These are phyloP conservation scores for Eutrema heterophyllum DNA, from an alignment of 345 rosid genomes.

Conservation along the genomic window DNA sequence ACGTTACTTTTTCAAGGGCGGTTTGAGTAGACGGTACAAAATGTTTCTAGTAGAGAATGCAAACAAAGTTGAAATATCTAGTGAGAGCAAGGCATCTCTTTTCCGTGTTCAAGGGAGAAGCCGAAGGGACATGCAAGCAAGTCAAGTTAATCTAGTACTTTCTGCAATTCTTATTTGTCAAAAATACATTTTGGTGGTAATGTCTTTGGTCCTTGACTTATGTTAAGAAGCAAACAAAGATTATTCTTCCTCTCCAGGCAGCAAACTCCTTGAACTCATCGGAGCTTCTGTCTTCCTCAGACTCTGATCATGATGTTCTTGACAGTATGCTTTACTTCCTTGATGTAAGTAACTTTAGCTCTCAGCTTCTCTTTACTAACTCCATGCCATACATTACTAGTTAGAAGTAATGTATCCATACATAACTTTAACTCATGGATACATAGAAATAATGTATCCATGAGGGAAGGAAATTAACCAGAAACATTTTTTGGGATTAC, in stretches of 20 bases:
- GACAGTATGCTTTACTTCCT: constrained; percentile 70
- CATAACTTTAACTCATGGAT: too few relatives aligned
- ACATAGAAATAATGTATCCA: too few relatives aligned
- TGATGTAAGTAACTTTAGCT: constrained; percentile 43
- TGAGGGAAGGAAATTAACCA: constrained; percentile 80
- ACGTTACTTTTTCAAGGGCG: constrained; percentile 46
- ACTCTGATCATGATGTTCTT: constrained; percentile 60
- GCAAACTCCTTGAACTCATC: constrained; percentile 72
- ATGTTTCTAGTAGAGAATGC: constrained; percentile 41
- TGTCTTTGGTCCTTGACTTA: background rate
- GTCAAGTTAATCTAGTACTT: constrained; percentile 59
- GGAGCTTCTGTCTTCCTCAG: constrained; percentile 53
- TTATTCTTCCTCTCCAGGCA: constrained; percentile 42
- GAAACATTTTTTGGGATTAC: constrained; percentile 64
- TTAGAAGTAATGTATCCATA: too few relatives aligned
- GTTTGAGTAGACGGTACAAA: constrained; percentile 52
- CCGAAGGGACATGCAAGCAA: constrained; percentile 68
- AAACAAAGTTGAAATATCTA: constrained; percentile 41
- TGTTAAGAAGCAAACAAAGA: constrained; percentile 8
- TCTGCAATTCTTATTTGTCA: background rate
- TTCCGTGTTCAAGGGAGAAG: too few relatives aligned
- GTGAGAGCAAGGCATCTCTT: constrained; percentile 46
- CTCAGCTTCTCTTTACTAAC: too few relatives aligned
- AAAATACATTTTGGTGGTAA: background rate
- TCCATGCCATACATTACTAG: background rate